Percentiles rank a stretch among this genome's conserved stretches.
phyloP scores from a whole-genome alignment of 441 rosid species.

The Iberis amara region DNA sequence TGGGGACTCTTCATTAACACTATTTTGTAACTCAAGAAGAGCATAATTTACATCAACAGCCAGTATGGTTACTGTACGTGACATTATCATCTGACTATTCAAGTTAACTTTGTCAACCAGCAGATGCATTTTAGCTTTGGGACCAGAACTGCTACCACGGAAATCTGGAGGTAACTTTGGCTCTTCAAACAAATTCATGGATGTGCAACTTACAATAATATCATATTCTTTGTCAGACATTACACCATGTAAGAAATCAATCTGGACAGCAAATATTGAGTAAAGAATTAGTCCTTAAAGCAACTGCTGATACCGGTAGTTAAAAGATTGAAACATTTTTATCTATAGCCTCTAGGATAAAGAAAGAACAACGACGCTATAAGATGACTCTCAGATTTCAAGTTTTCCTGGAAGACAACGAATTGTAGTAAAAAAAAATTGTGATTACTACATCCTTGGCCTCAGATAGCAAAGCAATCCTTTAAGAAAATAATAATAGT shows the following conservation, averaged over 20 bases:
- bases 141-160: constrained; percentile 69
- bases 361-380: constrained; percentile 1
- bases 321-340: constrained; percentile 14
- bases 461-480: constrained; percentile 13
- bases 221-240: constrained; percentile 90
- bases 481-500: neutral
- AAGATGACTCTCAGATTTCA: constrained; percentile 12
- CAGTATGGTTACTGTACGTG: constrained; percentile 75
- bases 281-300: constrained; percentile 23
- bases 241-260: constrained; percentile 77
- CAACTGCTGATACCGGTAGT: constrained; percentile 20
- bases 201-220: constrained; percentile 63
- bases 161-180: constrained; percentile 92
- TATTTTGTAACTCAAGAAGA: constrained; percentile 84
- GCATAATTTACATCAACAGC: constrained; percentile 88
- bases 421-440: neutral
- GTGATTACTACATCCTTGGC: constrained; percentile 14
- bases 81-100: constrained; percentile 79
- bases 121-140: constrained; percentile 67
- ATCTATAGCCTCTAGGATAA: neutral
- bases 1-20: constrained; percentile 76
- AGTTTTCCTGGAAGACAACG: constrained; percentile 14
- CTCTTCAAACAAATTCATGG: constrained; percentile 71
- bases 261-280: constrained; percentile 47
- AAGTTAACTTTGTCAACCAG: constrained; percentile 84